These are phyloP conservation scores for Wickerhamiella sorbophila DNA, from an alignment of 805 yeast species.

Conservation along the genomic window DNA sequence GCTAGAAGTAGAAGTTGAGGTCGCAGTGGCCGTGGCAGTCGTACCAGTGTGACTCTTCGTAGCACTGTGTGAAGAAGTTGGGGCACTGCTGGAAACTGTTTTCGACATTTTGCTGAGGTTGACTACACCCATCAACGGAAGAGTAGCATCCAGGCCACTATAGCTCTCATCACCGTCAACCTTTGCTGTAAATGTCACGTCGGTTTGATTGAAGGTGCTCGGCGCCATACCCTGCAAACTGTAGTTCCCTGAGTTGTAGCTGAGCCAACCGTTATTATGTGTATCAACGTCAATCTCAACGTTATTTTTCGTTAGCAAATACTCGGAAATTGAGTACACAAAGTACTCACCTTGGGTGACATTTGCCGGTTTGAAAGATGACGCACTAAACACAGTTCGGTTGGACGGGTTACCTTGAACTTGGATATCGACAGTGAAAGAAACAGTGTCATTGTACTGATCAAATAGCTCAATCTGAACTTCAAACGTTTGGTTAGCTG, in stretches of 20 bases:
- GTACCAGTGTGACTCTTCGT: constrained; percentile 29
- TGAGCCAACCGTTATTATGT: constrained; percentile 50
- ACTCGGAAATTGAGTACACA: constrained; percentile 40
- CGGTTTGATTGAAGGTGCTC: constrained; percentile 28
- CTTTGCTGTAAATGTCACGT: constrained; percentile 34
- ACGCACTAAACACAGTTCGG: constrained; percentile 30
- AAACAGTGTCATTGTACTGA: constrained; percentile 23
- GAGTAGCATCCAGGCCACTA: constrained; percentile 8
- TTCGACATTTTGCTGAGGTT: constrained; percentile 18
- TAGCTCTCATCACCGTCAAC: constrained; percentile 30
- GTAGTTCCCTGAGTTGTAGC: constrained; percentile 42
- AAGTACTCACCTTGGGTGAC: constrained; percentile 54
- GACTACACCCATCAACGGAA: not conserved
- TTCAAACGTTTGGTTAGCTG: constrained; percentile 21
- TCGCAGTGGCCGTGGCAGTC: constrained; percentile 21
- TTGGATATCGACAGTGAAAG: constrained; percentile 16
- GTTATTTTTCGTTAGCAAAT: constrained; percentile 32
- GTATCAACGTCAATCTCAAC: constrained; percentile 20
- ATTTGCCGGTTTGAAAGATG: constrained; percentile 40
- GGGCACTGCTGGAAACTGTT: constrained; percentile 19
- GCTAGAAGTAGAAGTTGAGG: constrained; percentile 23
- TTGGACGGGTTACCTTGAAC: constrained; percentile 13
- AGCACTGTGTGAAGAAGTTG: constrained; percentile 16
- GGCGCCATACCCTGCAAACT: constrained; percentile 61
- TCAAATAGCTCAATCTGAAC: constrained; percentile 33